Percentiles rank a stretch among this genome's conserved stretches.
These are phyloP conservation scores for Hyphodiscus sp. DNA, from an alignment of 2,329 filamentous ascomycete genomes.

Conservation along the genomic window DNA sequence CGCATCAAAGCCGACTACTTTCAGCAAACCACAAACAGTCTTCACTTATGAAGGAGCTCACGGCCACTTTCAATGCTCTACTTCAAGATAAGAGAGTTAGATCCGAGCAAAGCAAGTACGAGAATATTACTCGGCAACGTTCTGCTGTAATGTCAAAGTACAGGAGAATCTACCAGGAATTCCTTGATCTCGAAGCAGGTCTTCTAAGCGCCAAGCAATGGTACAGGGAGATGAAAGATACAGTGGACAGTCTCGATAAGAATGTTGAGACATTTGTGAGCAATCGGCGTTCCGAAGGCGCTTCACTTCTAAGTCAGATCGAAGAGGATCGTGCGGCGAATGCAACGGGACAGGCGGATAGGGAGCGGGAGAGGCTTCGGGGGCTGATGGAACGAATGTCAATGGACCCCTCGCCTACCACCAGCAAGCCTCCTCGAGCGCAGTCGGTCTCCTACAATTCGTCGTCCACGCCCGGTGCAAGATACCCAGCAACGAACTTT, in stretches of 20 bases:
- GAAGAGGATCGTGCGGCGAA: slow-evolving; percentile 28
- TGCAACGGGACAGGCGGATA: slow-evolving; percentile 47
- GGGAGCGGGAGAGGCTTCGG: slow-evolving; percentile 78
- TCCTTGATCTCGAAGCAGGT: slow-evolving; percentile 81
- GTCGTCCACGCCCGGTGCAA: slow-evolving; percentile 31
- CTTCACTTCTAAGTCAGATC: slow-evolving; percentile 81
- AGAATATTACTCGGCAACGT: slow-evolving; percentile 76
- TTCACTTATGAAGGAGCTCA: slow-evolving; percentile 90
- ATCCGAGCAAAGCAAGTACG: slow-evolving; percentile 92
- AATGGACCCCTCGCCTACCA: slow-evolving; percentile 55
- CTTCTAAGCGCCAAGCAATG: slow-evolving; percentile 84
- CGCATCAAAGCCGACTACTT: slow-evolving; percentile 83
- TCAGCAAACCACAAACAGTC: slow-evolving; percentile 96
- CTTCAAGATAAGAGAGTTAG: slow-evolving; percentile 91
- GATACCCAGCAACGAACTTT: slow-evolving; percentile 49
- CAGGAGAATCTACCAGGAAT: slow-evolving; percentile 86
- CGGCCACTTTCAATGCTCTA: slow-evolving; percentile 75
- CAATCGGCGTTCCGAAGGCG: slow-evolving; percentile 85
- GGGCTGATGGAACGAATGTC: slow-evolving; percentile 95
- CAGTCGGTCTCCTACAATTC: slow-evolving; percentile 31
- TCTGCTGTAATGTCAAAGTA: slow-evolving; percentile 79
- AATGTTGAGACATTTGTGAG: slow-evolving; percentile 97
- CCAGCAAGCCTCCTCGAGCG: slow-evolving; percentile 34
- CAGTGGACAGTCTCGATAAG: slow-evolving; percentile 83
- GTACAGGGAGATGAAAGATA: slow-evolving; percentile 94